Base-by-base conservation (phyloP, 805 yeast genomes). In the Starmerella ratchasimensis region DNA sequence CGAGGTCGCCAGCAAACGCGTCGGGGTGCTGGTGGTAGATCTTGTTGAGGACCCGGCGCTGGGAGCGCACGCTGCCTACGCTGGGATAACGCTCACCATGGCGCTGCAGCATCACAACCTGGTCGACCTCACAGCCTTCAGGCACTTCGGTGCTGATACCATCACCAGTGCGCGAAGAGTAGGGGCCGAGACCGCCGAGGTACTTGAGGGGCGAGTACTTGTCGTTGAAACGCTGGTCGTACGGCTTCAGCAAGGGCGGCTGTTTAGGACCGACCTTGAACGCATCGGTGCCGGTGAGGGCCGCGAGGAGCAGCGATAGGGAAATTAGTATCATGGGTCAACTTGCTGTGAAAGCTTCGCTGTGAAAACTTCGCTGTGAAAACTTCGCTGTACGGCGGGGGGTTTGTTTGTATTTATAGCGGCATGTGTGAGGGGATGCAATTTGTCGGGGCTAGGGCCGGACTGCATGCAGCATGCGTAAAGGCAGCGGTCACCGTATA, bases 61-160 rank as follows among this genome's bases (percentile, higher is more conserved):
- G 37, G 21, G 22, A 44, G 15, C 28, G 30, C 2, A 28, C 30
- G 2, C 33, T 29, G 9, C 27, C 33, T 3, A 35, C 25, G 2
- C 56, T 52, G 8, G 66, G 71, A 46, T 56, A 70, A 38, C 76
- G 58, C 47, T 69, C 76, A 5, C 75, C 75, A 42, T 71, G 76
- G 49, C 76, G 64, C 39, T 64, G 61, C 29, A 65, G 42, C 42
- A 67, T 48, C 42, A 67, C 71, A 3, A 68, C 74, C 47, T 71
- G 75, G 36, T 67, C 67, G 24, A 69, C 54, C 0, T 55, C 50
- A 48, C 74, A 70, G 21, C 63, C 62, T 1, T 43, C 53, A 5
- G 77, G 77, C 1, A 61, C 52, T 7, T 63, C 69, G 23, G 66
- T 55, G 14, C 64, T 58, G 26, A 71, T 65, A 5, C 76, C 76